A percentile compares a stretch with the other conserved stretches of the same genome.
phyloP scores from a whole-genome alignment of 257 asterid genomes.

The Cynanchum wilfordii region DNA sequence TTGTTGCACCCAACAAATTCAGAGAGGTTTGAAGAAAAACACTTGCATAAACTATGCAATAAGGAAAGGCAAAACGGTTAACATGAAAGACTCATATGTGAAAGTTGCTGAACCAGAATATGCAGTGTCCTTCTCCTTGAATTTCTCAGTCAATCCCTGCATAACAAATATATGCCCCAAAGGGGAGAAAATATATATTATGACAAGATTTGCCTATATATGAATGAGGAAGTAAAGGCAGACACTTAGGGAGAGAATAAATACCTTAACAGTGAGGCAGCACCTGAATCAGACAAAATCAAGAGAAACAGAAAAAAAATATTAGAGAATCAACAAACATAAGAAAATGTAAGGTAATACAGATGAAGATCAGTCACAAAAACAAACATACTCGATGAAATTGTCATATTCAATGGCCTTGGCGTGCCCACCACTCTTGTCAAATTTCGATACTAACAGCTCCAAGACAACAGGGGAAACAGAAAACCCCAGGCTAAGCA shows the following conservation, averaged over 20 bases:
- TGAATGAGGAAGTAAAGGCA: background rate
- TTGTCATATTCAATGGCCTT: constrained; percentile 91
- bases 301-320: background rate
- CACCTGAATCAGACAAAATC: constrained; percentile 53
- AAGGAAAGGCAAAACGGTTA: constrained; percentile 79
- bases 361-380: background rate
- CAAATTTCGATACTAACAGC: constrained; percentile 80
- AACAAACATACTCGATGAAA: constrained; percentile 74
- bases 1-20: background rate
- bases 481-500: constrained; percentile 77
- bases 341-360: background rate
- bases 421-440: constrained; percentile 72
- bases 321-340: constrained; percentile 14
- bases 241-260: background rate
- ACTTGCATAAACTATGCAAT: constrained; percentile 42
- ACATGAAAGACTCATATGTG: constrained; percentile 78
- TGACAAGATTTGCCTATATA: background rate
- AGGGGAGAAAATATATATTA: background rate
- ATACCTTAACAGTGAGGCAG: constrained; percentile 95
- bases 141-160: constrained; percentile 94
- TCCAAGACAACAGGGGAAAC: constrained; percentile 69
- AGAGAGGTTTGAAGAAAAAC: background rate
- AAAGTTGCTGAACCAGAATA: constrained; percentile 77
- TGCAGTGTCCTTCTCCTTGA: constrained; percentile 82
- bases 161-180: constrained; percentile 11